Conservation (phyloP, 352 stramenopile genomes). For the Blastocystis sp. region DNA sequence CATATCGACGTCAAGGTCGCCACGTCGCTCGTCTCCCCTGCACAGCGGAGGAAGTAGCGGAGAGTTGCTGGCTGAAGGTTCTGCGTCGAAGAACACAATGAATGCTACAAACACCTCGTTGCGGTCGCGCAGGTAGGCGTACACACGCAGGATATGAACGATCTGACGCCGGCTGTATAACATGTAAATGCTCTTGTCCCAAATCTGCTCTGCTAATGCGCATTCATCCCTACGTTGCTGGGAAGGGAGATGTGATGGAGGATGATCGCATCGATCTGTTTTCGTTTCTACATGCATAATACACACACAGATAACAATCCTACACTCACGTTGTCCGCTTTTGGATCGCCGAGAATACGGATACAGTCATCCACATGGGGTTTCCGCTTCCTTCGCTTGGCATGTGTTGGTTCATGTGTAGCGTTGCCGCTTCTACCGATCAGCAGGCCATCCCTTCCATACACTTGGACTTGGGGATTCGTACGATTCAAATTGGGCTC, state of each 20-base stretch:
- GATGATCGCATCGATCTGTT: neutral
- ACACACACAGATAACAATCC: neutral
- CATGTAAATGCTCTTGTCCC: slow-evolving; percentile 8
- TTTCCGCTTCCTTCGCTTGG: neutral
- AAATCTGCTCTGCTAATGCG: neutral
- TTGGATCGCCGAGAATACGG: neutral
- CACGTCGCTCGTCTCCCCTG: neutral
- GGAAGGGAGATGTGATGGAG: neutral
- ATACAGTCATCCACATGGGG: neutral
- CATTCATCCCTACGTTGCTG: neutral
- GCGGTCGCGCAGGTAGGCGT: neutral
- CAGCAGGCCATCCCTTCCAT: no score
- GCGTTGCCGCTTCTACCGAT: no score
- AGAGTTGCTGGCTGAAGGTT: neutral
- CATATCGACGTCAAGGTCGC: neutral
- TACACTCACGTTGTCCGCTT: neutral
- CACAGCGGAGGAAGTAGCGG: slow-evolving; percentile 5
- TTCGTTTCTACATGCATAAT: neutral
- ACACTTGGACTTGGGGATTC: no score
- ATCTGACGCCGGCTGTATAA: neutral
- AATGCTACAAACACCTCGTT: neutral
- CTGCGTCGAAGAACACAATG: neutral
- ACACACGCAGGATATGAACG: slow-evolving; percentile 16
- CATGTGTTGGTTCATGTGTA: no score
- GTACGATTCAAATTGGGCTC: no score